These are phyloP conservation scores for Cutaneotrichosporon mucoides DNA, from an alignment of 1,284 basidiomycete genomes.

Conservation along the genomic window DNA sequence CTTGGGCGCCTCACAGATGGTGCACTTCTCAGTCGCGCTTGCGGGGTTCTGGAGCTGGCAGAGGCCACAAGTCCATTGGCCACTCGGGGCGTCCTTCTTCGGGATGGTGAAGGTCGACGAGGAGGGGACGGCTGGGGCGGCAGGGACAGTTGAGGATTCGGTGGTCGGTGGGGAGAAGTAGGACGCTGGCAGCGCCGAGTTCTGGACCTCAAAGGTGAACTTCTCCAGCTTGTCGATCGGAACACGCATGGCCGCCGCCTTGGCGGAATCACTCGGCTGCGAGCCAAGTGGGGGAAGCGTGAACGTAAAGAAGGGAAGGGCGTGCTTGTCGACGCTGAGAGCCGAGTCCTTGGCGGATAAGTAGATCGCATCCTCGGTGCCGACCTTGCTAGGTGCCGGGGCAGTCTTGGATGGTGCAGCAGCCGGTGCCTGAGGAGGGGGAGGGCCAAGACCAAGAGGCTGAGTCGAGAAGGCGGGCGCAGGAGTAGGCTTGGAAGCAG, in stretches of 20 bases:
- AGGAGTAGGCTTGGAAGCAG: conserved; percentile 10
- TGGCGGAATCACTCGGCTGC: conserved; percentile 18
- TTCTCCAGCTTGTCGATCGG: conserved; percentile 43
- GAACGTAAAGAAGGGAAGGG: conserved; percentile 37
- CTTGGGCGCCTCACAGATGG: conserved; percentile 54
- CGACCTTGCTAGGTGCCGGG: not conserved
- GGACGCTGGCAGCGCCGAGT: conserved; percentile 36
- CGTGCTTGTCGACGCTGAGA: conserved; percentile 30
- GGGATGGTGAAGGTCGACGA: conserved; percentile 3
- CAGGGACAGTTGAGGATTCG: not conserved
- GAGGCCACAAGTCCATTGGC: conserved; percentile 52
- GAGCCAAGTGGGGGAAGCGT: conserved; percentile 6
- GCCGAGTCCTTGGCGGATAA: conserved; percentile 39
- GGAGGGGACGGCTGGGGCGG: conserved; percentile 3
- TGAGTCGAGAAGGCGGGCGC: conserved; percentile 15
- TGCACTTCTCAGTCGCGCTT: conserved; percentile 53
- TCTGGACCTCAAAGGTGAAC: conserved; percentile 52
- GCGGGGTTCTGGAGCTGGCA: conserved; percentile 55
- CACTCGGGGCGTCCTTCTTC: conserved; percentile 1
- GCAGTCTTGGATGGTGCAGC: not conserved
- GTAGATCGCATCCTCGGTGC: conserved; percentile 19
- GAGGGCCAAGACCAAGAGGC: conserved; percentile 13
- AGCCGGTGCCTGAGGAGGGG: not conserved
- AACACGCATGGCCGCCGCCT: conserved; percentile 22
- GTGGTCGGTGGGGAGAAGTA: not conserved